phyloP scores from a whole-genome alignment of 805 yeast species.

The Wickerhamomyces alni region DNA sequence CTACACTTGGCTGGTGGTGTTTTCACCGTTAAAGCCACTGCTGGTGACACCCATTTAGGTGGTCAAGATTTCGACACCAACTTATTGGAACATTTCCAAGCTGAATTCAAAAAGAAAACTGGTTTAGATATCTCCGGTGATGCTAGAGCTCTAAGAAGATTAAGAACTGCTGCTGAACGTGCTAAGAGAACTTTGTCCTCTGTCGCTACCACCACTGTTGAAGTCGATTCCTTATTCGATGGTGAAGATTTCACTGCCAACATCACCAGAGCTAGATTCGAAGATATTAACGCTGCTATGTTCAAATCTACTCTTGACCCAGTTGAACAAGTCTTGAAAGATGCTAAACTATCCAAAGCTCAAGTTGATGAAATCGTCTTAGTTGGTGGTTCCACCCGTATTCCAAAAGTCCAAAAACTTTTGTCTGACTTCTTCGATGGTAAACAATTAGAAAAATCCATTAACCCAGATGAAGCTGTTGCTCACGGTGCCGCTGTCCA shows the following conservation, averaged over 20 bases:
- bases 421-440: conserved; percentile 94
- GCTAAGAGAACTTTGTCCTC: conserved; percentile 98
- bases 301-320: conserved; percentile 94
- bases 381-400: conserved; percentile 99
- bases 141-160: conserved; percentile 95
- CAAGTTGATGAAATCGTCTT: conserved; percentile 90
- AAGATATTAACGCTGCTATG: conserved; percentile 87
- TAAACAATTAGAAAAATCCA: conserved; percentile 92
- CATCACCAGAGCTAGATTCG: conserved; percentile 97
- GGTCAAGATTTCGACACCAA: conserved; percentile 99
- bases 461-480: conserved; percentile 99
- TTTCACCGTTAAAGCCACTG: conserved; percentile 95
- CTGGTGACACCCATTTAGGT: conserved; percentile 99
- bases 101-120: conserved; percentile 93
- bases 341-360: conserved; percentile 78
- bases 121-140: conserved; percentile 85
- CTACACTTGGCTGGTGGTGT: conserved; percentile 93
- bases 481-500: conserved; percentile 99
- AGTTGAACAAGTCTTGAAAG: conserved; percentile 92
- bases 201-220: conserved; percentile 92
- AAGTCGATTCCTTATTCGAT: conserved; percentile 89
- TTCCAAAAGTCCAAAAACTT: conserved; percentile 95
- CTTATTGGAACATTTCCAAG: conserved; percentile 87
- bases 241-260: conserved; percentile 94
- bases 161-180: conserved; percentile 98